These are phyloP conservation scores for Jimgerdemannia flammicorona DNA, from an alignment of 192 early-diverging fungal species.

Conservation along the genomic window DNA sequence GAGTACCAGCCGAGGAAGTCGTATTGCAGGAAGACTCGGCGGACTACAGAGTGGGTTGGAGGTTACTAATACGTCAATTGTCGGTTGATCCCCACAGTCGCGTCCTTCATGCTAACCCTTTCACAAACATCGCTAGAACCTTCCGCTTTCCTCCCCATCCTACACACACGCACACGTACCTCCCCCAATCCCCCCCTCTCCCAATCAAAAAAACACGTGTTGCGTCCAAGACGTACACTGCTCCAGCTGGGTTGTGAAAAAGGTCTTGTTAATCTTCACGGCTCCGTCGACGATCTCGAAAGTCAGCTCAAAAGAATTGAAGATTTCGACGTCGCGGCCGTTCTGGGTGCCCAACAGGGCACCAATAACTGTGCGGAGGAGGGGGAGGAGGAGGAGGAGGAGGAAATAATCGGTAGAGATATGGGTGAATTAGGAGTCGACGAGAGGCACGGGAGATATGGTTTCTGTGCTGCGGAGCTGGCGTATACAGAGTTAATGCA, in stretches of 20 bases:
- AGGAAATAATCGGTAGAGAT: not conserved
- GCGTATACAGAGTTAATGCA: not conserved
- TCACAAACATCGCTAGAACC: not conserved
- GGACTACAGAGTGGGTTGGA: constrained; percentile 40
- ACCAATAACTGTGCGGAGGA: constrained; percentile 51
- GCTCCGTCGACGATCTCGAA: constrained; percentile 32
- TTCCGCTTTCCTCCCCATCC: not conserved
- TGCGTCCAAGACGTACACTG: constrained; percentile 58
- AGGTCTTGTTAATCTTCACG: constrained; percentile 56
- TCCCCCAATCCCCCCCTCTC: too few relatives aligned
- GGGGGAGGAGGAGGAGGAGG: not conserved
- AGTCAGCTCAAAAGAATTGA: constrained; percentile 81
- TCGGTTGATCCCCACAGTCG: not conserved
- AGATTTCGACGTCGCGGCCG: constrained; percentile 79
- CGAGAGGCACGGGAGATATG: not conserved
- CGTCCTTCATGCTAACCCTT: not conserved
- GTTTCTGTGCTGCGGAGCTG: not conserved
- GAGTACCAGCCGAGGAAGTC: constrained; percentile 89
- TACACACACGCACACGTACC: too few relatives aligned
- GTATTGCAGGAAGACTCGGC: constrained; percentile 77
- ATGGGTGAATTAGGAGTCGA: not conserved
- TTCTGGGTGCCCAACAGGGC: constrained; percentile 71
- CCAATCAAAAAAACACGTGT: not conserved
- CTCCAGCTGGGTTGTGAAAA: constrained; percentile 70
- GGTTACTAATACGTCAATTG: not conserved